Evolutionary conservation across 495 filamentous ascomycete genomes (phyloP), one percentile per base, ranked within the genome.

Genomic region (Amphirosellinia nigrospora): DNA sequence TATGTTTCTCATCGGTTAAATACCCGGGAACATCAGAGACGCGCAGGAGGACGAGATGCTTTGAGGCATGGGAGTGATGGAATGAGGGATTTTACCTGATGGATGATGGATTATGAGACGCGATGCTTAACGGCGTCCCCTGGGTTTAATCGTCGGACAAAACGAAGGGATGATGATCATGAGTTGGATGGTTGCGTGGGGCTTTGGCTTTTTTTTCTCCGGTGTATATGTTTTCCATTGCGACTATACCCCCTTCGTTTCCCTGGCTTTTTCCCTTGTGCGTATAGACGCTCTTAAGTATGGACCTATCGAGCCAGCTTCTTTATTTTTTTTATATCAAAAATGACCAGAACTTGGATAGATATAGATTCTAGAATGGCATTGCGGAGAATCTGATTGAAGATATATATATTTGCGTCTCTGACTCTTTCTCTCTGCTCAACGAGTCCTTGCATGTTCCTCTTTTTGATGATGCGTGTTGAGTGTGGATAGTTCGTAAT

Each of bases 221-320:
- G n/a, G n/a, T 59, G 64, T 58, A 67, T 67, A 58, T 67, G 10
- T 38, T 65, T 16, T 15, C 26, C n/a, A 36, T 36, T 43, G 64
- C 64, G 64, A 36, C 39, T 67, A 67, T 67, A 67, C 64, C 64
- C 64, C 64, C 46, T 67, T 67, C 53, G 8, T 45, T 52, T 58
- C 30, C 10, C 34, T 65, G n/a, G 28, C 21, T 64, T 53, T 30
- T 43, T n/a, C n/a, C n/a, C n/a, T 34, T 32, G 21, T 46, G 50
- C 46, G 32, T 46, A 66, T 66, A 66, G 32, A 55, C 34, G 13
- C n/a, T n/a, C 11, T 28, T 23, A 52, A 38, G 9, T 15, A 34
- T 1, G 11, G 11, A 48, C 38, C 13, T 32, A 8, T 28, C 13
- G 32, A 13, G 48, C 23, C 36, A 41, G 32, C 34, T 45, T 13